Evolutionary conservation across 2,329 filamentous ascomycete genomes (phyloP), one percentile per base, ranked within the genome.

Genomic region (Aspergillus arachidicola): DNA sequence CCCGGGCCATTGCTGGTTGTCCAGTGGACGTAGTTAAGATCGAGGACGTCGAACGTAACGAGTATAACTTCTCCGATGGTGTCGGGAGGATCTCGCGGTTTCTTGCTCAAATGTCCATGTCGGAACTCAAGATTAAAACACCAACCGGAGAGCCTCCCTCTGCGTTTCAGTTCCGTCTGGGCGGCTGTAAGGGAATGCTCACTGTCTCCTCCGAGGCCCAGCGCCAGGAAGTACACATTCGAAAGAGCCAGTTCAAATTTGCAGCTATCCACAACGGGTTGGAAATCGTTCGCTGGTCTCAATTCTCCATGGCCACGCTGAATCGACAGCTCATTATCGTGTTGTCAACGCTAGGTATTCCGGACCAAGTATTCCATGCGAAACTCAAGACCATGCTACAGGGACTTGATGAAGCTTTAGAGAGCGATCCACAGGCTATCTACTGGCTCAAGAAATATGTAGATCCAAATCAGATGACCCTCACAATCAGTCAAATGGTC

Each of bases 281-380:
- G 0, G 95, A 99, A 75, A 91, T 99, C 61, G 93, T 97, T 66
- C 87, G 91, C 26, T 89, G 88, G 65, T 94, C 95, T 1, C 85
- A 88, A 1, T 91, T 89, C 71, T 89, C 92, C 1, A 85, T 87
- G 3, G 92, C 94, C 1, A 91, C 89, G 4, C 84, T 99, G 51
- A 99, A 99, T 70, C 87, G 94, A 36, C 95, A 99, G 75, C 88
- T 94, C 1, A 97, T 99, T 61, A 83, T 89, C 1, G 90, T 98
- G n/a, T 81, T 99, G 0, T 91, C 91, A 16, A 83, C 87, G 4
- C 85, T 97, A 0, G 92, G 92, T 0, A 89, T 98, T 1, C 80
- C 84, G 0, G 87, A 89, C 57, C 50, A 78, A 0, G 83, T 90
- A 0, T 96, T 99, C 69, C 75, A 88, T 23, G 71, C 79, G 0